phyloP scores from a whole-genome alignment of 306 rosid genomes.

The Medicago arabica region DNA sequence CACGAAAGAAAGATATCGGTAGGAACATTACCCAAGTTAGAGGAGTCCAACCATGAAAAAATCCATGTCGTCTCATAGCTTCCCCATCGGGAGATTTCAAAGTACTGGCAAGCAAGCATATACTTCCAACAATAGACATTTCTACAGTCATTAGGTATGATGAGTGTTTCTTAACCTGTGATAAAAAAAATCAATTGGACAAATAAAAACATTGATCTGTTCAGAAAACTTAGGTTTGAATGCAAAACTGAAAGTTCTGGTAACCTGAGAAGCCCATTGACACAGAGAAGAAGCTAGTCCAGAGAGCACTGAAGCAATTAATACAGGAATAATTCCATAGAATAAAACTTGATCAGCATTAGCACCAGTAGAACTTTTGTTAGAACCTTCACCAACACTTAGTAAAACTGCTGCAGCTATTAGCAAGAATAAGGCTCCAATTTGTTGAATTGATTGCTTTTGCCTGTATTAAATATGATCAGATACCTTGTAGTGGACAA shows the following conservation, averaged over 20 bases:
- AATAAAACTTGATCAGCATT: slow-evolving; percentile 76
- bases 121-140: slow-evolving; percentile 91
- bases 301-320: slow-evolving; percentile 91
- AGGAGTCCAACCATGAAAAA: slow-evolving; percentile 88
- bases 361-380: slow-evolving; percentile 60
- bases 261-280: slow-evolving; percentile 99
- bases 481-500: slow-evolving; percentile 43
- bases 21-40: slow-evolving; percentile 72
- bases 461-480: slow-evolving; percentile 62
- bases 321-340: slow-evolving; percentile 88
- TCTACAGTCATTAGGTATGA: slow-evolving; percentile 96
- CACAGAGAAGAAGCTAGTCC: slow-evolving; percentile 96
- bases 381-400: slow-evolving; percentile 93
- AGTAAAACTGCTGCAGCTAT: slow-evolving; percentile 88
- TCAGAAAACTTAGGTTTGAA: slow-evolving; percentile 21
- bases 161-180: slow-evolving; percentile 92
- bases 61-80: slow-evolving; percentile 73
- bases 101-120: slow-evolving; percentile 78
- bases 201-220: slow-evolving; percentile 22
- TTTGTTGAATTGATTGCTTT: slow-evolving; percentile 89
- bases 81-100: slow-evolving; percentile 93
- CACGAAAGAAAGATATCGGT: slow-evolving; percentile 32
- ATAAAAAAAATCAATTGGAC: slow-evolving; percentile 37
- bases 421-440: slow-evolving; percentile 90
- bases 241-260: slow-evolving; percentile 38